Evolutionary conservation across 2,329 filamentous ascomycete species (phyloP).

Genomic region (Neobulgaria alba): DNA sequence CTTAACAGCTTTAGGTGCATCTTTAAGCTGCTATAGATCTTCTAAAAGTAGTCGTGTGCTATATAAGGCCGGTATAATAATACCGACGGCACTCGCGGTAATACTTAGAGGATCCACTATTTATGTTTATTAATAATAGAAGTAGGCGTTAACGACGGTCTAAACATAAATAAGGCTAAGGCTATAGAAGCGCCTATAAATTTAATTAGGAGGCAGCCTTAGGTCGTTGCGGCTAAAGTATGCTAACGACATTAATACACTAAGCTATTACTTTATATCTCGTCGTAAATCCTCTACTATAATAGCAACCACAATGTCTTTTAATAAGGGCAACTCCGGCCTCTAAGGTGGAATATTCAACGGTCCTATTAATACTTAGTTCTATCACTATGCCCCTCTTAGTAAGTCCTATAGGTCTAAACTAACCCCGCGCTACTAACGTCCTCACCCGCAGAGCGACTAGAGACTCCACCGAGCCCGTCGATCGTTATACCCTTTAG

Average conservation of each 20-base stretch:
- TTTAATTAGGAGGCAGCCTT: slow-evolving; percentile 9
- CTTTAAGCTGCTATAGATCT: slow-evolving; percentile 27
- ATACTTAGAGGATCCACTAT: no score
- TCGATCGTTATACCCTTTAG: background rate
- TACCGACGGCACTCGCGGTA: slow-evolving; percentile 26
- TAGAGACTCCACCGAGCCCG: background rate
- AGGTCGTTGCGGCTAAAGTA: slow-evolving; percentile 14
- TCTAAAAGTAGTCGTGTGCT: slow-evolving; percentile 26
- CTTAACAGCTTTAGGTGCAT: slow-evolving; percentile 28
- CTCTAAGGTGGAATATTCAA: slow-evolving; percentile 17
- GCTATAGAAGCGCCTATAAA: slow-evolving; percentile 5
- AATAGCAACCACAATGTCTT: slow-evolving; percentile 16
- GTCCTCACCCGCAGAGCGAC: no score
- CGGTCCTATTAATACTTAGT: slow-evolving; percentile 15
- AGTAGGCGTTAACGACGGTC: no score
- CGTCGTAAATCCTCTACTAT: slow-evolving; percentile 11
- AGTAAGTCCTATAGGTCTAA: slow-evolving; percentile 17
- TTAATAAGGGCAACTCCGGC: slow-evolving; percentile 14
- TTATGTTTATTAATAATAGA: no score
- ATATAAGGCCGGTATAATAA: slow-evolving; percentile 27
- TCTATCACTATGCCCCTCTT: slow-evolving; percentile 16
- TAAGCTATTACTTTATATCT: slow-evolving; percentile 9
- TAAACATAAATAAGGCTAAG: no score
- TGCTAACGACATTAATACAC: slow-evolving; percentile 13
- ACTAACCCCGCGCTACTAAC: slow-evolving; percentile 16